Evolutionary conservation across 2,329 filamentous ascomycete genomes (phyloP).

Genomic region (Hypoxylon sp.): DNA sequence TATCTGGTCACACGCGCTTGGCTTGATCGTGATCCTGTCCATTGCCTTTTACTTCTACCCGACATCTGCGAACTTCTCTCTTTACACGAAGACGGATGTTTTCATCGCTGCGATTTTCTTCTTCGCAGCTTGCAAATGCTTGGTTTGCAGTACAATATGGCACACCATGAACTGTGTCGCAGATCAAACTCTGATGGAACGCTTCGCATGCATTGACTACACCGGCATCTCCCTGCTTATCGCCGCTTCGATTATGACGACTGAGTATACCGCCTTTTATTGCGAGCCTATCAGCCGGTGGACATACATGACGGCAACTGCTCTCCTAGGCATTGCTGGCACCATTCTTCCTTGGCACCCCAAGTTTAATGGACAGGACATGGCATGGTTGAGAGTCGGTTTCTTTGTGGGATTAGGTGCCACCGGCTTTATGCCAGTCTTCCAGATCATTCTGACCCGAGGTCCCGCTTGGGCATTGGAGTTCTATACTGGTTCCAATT

Average conservation of each 20-base stretch:
- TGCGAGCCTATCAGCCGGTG: slow-evolving; percentile 91
- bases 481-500: slow-evolving; percentile 83
- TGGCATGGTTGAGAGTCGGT: slow-evolving; percentile 91
- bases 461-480: slow-evolving; percentile 85
- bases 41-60: slow-evolving; percentile 98
- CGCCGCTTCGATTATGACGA: slow-evolving; percentile 96
- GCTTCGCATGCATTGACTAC: slow-evolving; percentile 98
- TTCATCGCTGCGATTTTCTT: slow-evolving; percentile 96
- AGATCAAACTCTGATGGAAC: slow-evolving; percentile 88
- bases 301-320: slow-evolving; percentile 87
- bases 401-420: slow-evolving; percentile 91
- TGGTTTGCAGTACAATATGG: slow-evolving; percentile 96
- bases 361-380: slow-evolving; percentile 90
- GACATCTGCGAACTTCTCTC: slow-evolving; percentile 84
- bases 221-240: slow-evolving; percentile 97
- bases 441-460: slow-evolving; percentile 85
- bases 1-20: slow-evolving; percentile 96
- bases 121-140: slow-evolving; percentile 93
- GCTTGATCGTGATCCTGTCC: slow-evolving; percentile 87
- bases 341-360: slow-evolving; percentile 97
- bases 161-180: slow-evolving; percentile 99
- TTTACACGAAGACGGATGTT: slow-evolving; percentile 89
- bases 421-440: slow-evolving; percentile 89
- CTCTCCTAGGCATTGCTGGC: slow-evolving; percentile 84
- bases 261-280: slow-evolving; percentile 98